A percentile compares a stretch with the other conserved stretches of the same genome.
These are phyloP conservation scores for Hygrophorus pudorinus DNA, from an alignment of 768 basidiomycete genomes.

Conservation along the genomic window DNA sequence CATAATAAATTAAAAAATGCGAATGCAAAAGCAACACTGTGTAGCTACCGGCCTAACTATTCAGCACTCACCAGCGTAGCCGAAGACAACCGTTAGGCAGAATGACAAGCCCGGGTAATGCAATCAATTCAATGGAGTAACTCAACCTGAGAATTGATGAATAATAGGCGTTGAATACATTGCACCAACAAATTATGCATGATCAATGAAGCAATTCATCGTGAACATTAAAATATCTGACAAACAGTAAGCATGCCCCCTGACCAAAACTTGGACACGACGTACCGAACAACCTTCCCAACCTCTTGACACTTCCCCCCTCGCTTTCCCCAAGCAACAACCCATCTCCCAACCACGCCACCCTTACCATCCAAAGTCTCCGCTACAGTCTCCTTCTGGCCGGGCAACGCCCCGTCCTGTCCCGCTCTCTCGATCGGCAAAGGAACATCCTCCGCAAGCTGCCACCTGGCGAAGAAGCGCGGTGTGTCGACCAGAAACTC, in stretches of 20 bases:
- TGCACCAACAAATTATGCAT: no score
- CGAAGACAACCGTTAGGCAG: no score
- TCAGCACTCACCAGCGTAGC: no score
- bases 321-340: conserved; percentile 63
- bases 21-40: no score
- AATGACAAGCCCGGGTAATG: no score
- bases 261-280: background rate
- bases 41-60: no score
- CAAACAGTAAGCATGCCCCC: conserved; percentile 1
- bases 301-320: conserved; percentile 52
- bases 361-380: conserved; percentile 58
- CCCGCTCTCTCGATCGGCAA: conserved; percentile 31
- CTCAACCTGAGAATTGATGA: no score
- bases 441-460: conserved; percentile 27
- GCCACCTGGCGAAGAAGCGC: conserved; percentile 75
- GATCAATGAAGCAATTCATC: conserved; percentile 26
- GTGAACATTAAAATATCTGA: conserved; percentile 38
- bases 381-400: conserved; percentile 68
- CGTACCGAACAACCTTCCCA: conserved; percentile 62
- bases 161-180: no score
- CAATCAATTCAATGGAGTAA: no score
- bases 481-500: conserved; percentile 56
- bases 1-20: no score
- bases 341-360: conserved; percentile 61
- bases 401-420: conserved; percentile 26